Percentiles rank a stretch among this genome's conserved stretches.
Conservation (phyloP, 306 rosid species). For the Corylus americana region DNA sequence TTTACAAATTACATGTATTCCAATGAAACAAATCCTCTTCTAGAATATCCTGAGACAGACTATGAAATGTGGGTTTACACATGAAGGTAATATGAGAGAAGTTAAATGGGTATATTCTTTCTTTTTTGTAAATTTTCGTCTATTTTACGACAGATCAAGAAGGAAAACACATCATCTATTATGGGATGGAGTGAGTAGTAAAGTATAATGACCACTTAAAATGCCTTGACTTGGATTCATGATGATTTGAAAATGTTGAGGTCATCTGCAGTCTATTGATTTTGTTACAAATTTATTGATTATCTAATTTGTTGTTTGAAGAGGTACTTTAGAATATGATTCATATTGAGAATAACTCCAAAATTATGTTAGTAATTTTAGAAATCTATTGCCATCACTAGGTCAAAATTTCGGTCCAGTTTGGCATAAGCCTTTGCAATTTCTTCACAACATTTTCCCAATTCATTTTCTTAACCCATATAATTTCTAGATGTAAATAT, state of each 20-base stretch:
- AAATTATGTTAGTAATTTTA: neutral
- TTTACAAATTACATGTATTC: neutral
- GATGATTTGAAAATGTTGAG: neutral
- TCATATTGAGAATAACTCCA: neutral
- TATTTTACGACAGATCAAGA: neutral
- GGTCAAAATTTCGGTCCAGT: neutral
- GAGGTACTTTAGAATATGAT: neutral
- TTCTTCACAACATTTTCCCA: neutral
- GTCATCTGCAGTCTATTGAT: neutral
- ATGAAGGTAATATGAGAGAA: neutral
- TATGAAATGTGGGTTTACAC: neutral
- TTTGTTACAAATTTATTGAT: neutral
- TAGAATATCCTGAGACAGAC: neutral
- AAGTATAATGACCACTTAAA: neutral
- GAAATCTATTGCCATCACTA: neutral
- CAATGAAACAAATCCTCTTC: neutral
- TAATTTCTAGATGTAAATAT: neutral
- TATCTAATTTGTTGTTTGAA: neutral
- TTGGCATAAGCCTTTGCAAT: neutral
- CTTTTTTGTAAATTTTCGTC: neutral
- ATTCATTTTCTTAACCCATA: neutral
- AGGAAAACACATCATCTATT: too few species aligned
- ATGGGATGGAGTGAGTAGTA: neutral
- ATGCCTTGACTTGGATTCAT: neutral
- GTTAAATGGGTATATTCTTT: too few species aligned